Conservation (phyloP, 1,284 basidiomycete genomes). For the Ustilago hordei region DNA sequence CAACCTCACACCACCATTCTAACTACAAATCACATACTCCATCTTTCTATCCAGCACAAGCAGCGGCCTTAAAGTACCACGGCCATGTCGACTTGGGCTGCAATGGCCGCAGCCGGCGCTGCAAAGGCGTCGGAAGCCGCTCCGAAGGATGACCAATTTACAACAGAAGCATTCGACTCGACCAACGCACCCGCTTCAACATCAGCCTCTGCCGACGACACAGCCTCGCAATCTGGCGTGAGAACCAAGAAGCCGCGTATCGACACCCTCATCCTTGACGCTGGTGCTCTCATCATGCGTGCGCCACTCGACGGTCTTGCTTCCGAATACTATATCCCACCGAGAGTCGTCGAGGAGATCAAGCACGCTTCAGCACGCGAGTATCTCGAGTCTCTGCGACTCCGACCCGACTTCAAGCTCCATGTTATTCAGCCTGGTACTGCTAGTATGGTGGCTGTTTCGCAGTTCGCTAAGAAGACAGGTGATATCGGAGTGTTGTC, state of each 20-base stretch:
- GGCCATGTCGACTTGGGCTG: constrained; percentile 45
- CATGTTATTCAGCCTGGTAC: constrained; percentile 61
- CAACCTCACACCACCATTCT: background rate
- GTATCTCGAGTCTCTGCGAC: constrained; percentile 60
- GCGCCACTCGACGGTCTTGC: constrained; percentile 61
- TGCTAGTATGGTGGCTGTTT: constrained; percentile 74
- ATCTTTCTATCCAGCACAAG: background rate
- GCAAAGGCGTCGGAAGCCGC: constrained; percentile 27
- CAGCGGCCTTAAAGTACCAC: background rate
- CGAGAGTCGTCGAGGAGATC: constrained; percentile 65
- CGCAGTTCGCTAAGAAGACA: constrained; percentile 91
- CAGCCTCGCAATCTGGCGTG: constrained; percentile 19
- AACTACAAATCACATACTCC: background rate
- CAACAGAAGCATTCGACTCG: constrained; percentile 6
- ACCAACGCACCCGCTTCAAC: constrained; percentile 24
- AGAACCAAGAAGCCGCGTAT: constrained; percentile 51
- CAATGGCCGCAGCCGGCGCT: constrained; percentile 40
- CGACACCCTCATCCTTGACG: constrained; percentile 65
- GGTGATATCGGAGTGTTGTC: constrained; percentile 96
- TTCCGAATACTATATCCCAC: constrained; percentile 63
- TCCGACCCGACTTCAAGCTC: constrained; percentile 58
- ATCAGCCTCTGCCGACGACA: constrained; percentile 12
- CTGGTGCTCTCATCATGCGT: constrained; percentile 65
- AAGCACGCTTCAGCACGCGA: constrained; percentile 63
- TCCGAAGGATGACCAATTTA: constrained; percentile 13